Percentiles rank a stretch among this genome's conserved stretches.
phyloP scores from a whole-genome alignment of 352 stramenopile species.

The Phytophthora kernoviae region DNA sequence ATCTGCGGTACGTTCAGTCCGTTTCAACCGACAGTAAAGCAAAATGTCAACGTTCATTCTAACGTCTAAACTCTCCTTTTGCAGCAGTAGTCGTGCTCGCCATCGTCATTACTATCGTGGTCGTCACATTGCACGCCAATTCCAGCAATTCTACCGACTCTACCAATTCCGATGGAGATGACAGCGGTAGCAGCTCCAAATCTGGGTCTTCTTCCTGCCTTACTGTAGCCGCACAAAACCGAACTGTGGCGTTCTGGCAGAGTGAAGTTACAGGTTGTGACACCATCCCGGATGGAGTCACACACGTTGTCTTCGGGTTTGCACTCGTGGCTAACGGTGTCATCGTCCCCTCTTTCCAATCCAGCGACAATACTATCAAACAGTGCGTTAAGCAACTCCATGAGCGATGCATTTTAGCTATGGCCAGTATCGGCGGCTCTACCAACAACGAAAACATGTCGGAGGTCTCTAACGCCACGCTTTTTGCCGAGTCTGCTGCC shows the following conservation, averaged over 20 bases:
- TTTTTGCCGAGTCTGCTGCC: constrained; percentile 58
- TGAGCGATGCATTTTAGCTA: constrained; percentile 58
- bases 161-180: background rate
- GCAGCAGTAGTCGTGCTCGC: constrained; percentile 36
- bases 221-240: constrained; percentile 45
- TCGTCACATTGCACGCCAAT: constrained; percentile 35
- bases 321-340: constrained; percentile 59
- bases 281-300: constrained; percentile 69
- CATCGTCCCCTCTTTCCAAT: constrained; percentile 65
- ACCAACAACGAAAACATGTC: constrained; percentile 76
- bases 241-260: constrained; percentile 82
- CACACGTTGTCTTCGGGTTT: constrained; percentile 78
- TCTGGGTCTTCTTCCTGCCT: constrained; percentile 26
- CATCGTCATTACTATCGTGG: constrained; percentile 44
- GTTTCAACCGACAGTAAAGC: background rate
- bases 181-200: constrained; percentile 9
- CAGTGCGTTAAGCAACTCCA: constrained; percentile 64
- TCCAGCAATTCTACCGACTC: constrained; percentile 17
- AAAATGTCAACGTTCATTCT: no score
- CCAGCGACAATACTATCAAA: constrained; percentile 54
- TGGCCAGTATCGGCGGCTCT: constrained; percentile 72
- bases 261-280: constrained; percentile 77
- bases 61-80: background rate
- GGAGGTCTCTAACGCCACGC: constrained; percentile 37
- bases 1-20: constrained; percentile 21